phyloP scores from a whole-genome alignment of 495 filamentous ascomycete genomes.

The Trichoderma reesei region DNA sequence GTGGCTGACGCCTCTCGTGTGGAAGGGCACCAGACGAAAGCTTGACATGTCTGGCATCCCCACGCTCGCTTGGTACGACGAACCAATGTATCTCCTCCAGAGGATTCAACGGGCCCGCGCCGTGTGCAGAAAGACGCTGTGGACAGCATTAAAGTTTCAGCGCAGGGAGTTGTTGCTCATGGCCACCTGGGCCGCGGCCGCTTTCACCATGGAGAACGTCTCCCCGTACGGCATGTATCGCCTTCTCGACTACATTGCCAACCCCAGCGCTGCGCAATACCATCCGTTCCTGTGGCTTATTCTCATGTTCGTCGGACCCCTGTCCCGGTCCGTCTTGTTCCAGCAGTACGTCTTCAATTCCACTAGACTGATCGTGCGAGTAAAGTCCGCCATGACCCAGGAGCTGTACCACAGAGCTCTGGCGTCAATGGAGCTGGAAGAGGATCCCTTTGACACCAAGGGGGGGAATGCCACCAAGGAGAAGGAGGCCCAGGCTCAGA shows the following conservation, averaged over 20 bases:
- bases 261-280: constrained; percentile 23
- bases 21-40: constrained; percentile 31
- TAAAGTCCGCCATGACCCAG: constrained; percentile 38
- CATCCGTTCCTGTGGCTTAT: constrained; percentile 37
- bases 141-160: constrained; percentile 30
- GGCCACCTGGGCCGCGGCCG: constrained; percentile 25
- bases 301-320: constrained; percentile 35
- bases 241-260: constrained; percentile 31
- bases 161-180: constrained; percentile 30
- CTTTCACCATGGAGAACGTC: constrained; percentile 30
- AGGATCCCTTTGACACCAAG: constrained; percentile 24
- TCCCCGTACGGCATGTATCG: constrained; percentile 37
- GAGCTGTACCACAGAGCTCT: constrained; percentile 43
- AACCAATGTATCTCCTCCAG: constrained; percentile 31
- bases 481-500: constrained; percentile 20
- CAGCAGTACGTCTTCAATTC: constrained; percentile 42
- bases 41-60: constrained; percentile 38
- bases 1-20: constrained; percentile 38
- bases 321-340: constrained; percentile 30
- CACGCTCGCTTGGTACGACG: constrained; percentile 41
- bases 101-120: constrained; percentile 29
- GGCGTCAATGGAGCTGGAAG: constrained; percentile 34
- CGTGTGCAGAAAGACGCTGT: constrained; percentile 30
- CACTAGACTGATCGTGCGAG: constrained; percentile 35
- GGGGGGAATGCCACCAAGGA: background rate